These are phyloP conservation scores for Fistulinella prunicolor DNA, from an alignment of 768 basidiomycete species.

Conservation along the genomic window DNA sequence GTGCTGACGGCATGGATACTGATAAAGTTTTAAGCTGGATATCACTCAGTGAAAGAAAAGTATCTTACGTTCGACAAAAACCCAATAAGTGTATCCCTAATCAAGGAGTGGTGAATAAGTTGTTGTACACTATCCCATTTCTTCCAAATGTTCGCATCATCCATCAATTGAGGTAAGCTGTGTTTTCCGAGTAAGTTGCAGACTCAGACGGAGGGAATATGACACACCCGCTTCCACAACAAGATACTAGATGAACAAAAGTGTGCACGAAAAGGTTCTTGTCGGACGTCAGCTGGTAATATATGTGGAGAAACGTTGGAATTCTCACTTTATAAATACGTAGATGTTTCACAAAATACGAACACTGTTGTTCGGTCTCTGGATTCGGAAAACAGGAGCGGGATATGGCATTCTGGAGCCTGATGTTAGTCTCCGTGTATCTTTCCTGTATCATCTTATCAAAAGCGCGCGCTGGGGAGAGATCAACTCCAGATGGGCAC, in stretches of 20 bases:
- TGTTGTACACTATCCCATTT: slow-evolving; percentile 17
- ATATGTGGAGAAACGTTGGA: background rate
- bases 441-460: slow-evolving; percentile 2
- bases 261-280: slow-evolving; percentile 27
- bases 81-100: slow-evolving; percentile 11
- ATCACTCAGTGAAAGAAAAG: background rate
- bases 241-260: slow-evolving; percentile 22
- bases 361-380: slow-evolving; percentile 1
- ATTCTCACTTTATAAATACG: slow-evolving; percentile 21
- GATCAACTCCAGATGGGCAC: background rate
- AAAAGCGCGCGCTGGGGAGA: slow-evolving; percentile 3
- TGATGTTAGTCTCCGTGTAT: background rate
- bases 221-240: slow-evolving; percentile 10
- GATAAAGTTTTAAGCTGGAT: background rate
- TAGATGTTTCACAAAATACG: slow-evolving; percentile 6
- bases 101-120: slow-evolving; percentile 13
- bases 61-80: slow-evolving; percentile 12
- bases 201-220: background rate
- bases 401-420: slow-evolving; percentile 5
- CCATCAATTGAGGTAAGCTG: slow-evolving; percentile 13
- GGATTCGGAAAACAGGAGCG: background rate
- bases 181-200: background rate
- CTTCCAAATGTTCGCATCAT: slow-evolving; percentile 10
- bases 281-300: slow-evolving; percentile 5
- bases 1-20: slow-evolving; percentile 18